Percentiles rank a stretch among this genome's conserved stretches.
Evolutionary conservation across 2,329 filamentous ascomycete species (phyloP).

Genomic region (Septoria linicola): DNA sequence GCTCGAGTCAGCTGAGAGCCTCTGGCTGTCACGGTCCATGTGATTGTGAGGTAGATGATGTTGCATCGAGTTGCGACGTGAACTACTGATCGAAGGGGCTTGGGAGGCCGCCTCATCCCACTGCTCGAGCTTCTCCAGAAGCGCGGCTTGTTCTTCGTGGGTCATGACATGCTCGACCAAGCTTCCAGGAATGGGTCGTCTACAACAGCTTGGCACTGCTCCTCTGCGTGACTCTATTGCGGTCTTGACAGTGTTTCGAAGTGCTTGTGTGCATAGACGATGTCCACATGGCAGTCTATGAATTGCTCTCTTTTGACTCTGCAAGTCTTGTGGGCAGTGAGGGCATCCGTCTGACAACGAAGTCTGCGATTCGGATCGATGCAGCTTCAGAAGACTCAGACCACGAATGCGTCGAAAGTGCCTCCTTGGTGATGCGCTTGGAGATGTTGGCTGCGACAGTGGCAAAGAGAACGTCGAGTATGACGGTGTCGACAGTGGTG

Average conservation of each 20-base stretch:
- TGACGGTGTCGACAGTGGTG: slow-evolving; percentile 33
- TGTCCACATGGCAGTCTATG: slow-evolving; percentile 40
- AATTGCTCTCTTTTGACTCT: slow-evolving; percentile 31
- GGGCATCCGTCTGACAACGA: slow-evolving; percentile 33
- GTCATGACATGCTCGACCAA: slow-evolving; percentile 43
- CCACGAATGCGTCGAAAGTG: slow-evolving; percentile 38
- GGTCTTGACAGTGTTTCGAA: slow-evolving; percentile 40
- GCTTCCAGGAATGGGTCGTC: slow-evolving; percentile 41
- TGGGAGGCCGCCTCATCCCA: slow-evolving; percentile 34
- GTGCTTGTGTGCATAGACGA: slow-evolving; percentile 35
- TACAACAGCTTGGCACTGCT: slow-evolving; percentile 44
- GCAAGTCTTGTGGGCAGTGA: slow-evolving; percentile 34
- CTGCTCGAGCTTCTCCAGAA: slow-evolving; percentile 36
- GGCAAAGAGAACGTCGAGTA: slow-evolving; percentile 37
- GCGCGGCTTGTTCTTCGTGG: slow-evolving; percentile 39
- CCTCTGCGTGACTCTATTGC: slow-evolving; percentile 35
- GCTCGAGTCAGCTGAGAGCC: slow-evolving; percentile 24
- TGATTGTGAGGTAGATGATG: slow-evolving; percentile 5
- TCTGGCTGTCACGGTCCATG: slow-evolving; percentile 11
- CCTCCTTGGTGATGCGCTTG: slow-evolving; percentile 33
- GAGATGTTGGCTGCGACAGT: slow-evolving; percentile 28
- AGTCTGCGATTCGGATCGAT: slow-evolving; percentile 30
- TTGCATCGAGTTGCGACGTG: slow-evolving; percentile 18
- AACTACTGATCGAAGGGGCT: slow-evolving; percentile 19
- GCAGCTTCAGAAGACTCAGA: slow-evolving; percentile 34